Conservation (phyloP, 2,329 filamentous ascomycete species). For the Byssochlamys sp. region DNA sequence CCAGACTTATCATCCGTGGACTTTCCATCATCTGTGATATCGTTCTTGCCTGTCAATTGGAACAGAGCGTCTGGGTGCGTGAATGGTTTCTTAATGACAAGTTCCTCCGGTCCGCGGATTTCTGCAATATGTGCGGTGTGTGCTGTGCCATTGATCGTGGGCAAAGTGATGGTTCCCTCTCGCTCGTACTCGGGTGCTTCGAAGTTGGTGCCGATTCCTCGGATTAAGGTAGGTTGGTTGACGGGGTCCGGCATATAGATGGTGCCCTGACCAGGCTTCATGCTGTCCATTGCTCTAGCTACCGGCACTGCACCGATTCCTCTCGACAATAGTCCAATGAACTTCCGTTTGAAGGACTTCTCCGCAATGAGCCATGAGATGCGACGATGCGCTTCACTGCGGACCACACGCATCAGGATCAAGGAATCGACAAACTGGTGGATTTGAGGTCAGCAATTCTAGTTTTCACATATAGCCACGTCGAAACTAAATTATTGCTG, state of each 20-base stretch:
- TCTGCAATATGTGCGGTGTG: constrained; percentile 76
- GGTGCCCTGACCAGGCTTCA: constrained; percentile 66
- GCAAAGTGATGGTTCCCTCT: constrained; percentile 77
- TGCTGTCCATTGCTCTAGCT: constrained; percentile 77
- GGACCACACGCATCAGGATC: constrained; percentile 81
- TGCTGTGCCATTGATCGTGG: constrained; percentile 68
- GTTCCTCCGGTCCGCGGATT: constrained; percentile 68
- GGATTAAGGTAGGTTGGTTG: constrained; percentile 70
- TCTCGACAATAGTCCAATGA: constrained; percentile 78
- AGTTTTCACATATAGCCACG: neutral
- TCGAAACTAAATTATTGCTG: too few species aligned
- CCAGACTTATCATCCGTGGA: constrained; percentile 48
- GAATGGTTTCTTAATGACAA: constrained; percentile 79
- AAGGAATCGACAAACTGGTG: constrained; percentile 84
- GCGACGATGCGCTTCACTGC: constrained; percentile 74
- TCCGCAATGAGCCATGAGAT: constrained; percentile 89
- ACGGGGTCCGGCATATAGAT: constrained; percentile 85
- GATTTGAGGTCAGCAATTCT: constrained; percentile 5
- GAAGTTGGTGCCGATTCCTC: constrained; percentile 74
- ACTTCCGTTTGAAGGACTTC: constrained; percentile 81
- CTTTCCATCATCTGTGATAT: constrained; percentile 58
- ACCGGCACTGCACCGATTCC: constrained; percentile 88
- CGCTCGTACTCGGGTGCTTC: constrained; percentile 59
- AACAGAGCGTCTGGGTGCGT: constrained; percentile 63
- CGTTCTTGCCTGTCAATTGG: constrained; percentile 72